These are phyloP conservation scores for Dothidotthia symphoricarpi DNA, from an alignment of 2,329 filamentous ascomycete species.

Conservation along the genomic window DNA sequence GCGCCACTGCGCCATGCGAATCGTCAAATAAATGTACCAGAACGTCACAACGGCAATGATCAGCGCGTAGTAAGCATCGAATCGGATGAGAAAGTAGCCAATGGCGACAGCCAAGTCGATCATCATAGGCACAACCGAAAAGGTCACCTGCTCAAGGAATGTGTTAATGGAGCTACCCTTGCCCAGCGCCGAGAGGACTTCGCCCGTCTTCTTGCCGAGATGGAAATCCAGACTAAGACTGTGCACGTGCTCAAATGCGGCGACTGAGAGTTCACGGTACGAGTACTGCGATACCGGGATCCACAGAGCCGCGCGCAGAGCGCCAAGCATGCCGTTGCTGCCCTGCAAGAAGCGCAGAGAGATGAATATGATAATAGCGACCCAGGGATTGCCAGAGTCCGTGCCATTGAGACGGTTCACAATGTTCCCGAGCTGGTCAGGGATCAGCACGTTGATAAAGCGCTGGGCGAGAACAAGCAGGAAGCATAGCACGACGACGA, in stretches of 20 bases:
- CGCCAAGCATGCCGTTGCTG: constrained; percentile 81
- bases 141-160: constrained; percentile 94
- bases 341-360: constrained; percentile 80
- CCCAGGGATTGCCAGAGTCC: constrained; percentile 63
- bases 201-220: constrained; percentile 91
- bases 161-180: constrained; percentile 96
- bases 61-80: constrained; percentile 86
- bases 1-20: constrained; percentile 91
- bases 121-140: constrained; percentile 92
- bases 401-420: constrained; percentile 67
- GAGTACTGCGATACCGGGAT: constrained; percentile 97
- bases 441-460: constrained; percentile 81
- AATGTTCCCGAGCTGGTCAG: constrained; percentile 74
- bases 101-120: constrained; percentile 86
- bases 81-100: constrained; percentile 71
- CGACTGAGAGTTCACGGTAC: constrained; percentile 88
- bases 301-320: constrained; percentile 80
- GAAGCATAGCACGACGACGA: constrained; percentile 81
- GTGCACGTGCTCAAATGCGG: constrained; percentile 96
- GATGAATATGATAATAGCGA: constrained; percentile 72
- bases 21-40: constrained; percentile 93
- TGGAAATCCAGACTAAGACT: constrained; percentile 94
- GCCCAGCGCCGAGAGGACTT: constrained; percentile 91
- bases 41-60: constrained; percentile 89
- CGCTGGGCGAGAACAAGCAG: constrained; percentile 76